phyloP scores from a whole-genome alignment of 257 asterid genomes.

The Paulownia fortunei region DNA sequence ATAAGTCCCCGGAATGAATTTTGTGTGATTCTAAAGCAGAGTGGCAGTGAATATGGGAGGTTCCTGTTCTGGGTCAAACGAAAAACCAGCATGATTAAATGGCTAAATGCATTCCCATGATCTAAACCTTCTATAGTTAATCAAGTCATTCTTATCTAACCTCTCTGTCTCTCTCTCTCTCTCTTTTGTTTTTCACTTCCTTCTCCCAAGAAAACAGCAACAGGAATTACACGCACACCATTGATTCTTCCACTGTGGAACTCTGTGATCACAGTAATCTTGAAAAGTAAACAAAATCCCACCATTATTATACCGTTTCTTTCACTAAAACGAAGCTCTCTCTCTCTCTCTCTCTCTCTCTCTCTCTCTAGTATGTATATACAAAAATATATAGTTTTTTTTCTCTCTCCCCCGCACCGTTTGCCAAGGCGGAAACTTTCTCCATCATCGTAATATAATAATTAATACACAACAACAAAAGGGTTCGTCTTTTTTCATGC shows the following conservation, averaged over 20 bases:
- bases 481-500: constrained; percentile 1
- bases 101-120: constrained; percentile 6
- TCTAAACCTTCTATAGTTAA: background rate
- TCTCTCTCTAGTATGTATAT: background rate
- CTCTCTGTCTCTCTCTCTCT: background rate
- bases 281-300: constrained; percentile 4
- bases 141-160: background rate
- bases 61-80: constrained; percentile 1
- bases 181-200: background rate
- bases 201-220: background rate
- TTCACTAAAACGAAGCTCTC: background rate
- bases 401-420: background rate
- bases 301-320: constrained; percentile 2
- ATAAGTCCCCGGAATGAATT: no score
- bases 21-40: no score
- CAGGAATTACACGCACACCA: background rate
- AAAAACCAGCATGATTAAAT: constrained; percentile 22
- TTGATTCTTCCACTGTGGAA: background rate
- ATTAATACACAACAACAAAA: background rate
- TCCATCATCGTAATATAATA: background rate
- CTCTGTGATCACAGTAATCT: constrained; percentile 8
- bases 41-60: background rate
- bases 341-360: background rate
- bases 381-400: background rate
- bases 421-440: constrained; percentile 13